phyloP scores from a whole-genome alignment of 2,329 filamentous ascomycete genomes.

The Fusarium burgessii region DNA sequence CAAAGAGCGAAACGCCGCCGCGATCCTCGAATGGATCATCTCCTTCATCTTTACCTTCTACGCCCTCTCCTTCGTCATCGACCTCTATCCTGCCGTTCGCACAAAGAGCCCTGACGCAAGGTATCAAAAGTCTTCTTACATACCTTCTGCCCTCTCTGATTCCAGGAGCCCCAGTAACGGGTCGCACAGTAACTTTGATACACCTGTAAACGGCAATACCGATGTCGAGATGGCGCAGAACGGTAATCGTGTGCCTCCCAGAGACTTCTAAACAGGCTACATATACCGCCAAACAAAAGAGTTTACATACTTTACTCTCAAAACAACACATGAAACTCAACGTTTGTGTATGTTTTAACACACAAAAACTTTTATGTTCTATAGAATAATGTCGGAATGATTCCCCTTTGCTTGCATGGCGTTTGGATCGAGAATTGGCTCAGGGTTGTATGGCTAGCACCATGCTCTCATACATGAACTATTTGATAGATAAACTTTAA shows the following conservation, averaged over 20 bases:
- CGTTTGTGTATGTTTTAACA: neutral
- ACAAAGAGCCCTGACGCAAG: constrained; percentile 58
- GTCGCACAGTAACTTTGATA: constrained; percentile 22
- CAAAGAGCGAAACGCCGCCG: constrained; percentile 72
- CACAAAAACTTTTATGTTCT: constrained; percentile 4
- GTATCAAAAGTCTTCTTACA: constrained; percentile 45
- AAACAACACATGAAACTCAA: neutral
- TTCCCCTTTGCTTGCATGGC: constrained; percentile 35
- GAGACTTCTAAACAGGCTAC: constrained; percentile 22
- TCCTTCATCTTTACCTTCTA: constrained; percentile 90
- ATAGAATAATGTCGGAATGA: constrained; percentile 34
- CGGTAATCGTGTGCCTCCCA: constrained; percentile 1
- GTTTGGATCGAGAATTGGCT: constrained; percentile 19
- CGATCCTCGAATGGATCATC: constrained; percentile 83
- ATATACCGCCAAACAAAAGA: neutral
- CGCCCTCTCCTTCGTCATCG: constrained; percentile 86
- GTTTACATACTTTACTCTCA: neutral
- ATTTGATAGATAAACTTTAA: neutral
- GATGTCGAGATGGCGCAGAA: constrained; percentile 40
- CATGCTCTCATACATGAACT: neutral
- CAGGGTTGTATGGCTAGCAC: neutral
- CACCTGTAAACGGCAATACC: neutral
- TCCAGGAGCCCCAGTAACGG: constrained; percentile 30
- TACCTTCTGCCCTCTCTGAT: constrained; percentile 32
- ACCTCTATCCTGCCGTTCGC: constrained; percentile 82